Evolutionary conservation across 805 yeast species (phyloP), one percentile per base, ranked within the genome.

Genomic region (Candida coquimbonensis): DNA sequence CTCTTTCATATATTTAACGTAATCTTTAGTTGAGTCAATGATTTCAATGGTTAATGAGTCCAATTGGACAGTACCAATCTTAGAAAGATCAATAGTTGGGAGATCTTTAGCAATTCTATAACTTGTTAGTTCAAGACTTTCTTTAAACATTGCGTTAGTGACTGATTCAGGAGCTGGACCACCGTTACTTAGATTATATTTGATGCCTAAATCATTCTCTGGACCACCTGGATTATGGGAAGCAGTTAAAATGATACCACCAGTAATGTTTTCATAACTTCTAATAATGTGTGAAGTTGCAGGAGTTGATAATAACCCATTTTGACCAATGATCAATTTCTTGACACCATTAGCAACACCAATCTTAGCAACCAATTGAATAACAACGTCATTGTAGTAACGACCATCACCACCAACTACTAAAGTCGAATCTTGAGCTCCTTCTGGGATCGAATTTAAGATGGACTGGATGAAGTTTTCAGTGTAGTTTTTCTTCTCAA

Each of bases 221-320:
- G 96, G 96, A 9, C 98, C 97, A 63, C 99, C 99, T 16, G 99
- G 99, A 67, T 91, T 91, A 67, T 91, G 99, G 24, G 95, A 84
- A 2, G 98, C 98, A 9, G 99, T 91, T 60, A 91, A 73, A 54
- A 93, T 87, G 67, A 91, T 91, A 51, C 98, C 98, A 50, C 98
- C 99, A 12, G 96, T 88, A 48, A 83, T 79, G 32, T 60, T 60
- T 31, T 64, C 68, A 52, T 72, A 73, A 49, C 80, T 78, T 65
- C 99, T 79, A 56, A 91, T 93, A 47, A 93, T 71, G 62, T 89
- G 87, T n/a, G 96, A 87, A 19, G 96, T 91, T 16, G 98, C 97
- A 1, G 98, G 99, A 5, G 99, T 93, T 19, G 96, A 87, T 44
- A 93, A 72, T 48, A 93, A 73, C 19, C 97, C 97, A 57, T 84